phyloP scores from a whole-genome alignment of 2,329 filamentous ascomycete species.

The Pezizomycotina sp. region DNA sequence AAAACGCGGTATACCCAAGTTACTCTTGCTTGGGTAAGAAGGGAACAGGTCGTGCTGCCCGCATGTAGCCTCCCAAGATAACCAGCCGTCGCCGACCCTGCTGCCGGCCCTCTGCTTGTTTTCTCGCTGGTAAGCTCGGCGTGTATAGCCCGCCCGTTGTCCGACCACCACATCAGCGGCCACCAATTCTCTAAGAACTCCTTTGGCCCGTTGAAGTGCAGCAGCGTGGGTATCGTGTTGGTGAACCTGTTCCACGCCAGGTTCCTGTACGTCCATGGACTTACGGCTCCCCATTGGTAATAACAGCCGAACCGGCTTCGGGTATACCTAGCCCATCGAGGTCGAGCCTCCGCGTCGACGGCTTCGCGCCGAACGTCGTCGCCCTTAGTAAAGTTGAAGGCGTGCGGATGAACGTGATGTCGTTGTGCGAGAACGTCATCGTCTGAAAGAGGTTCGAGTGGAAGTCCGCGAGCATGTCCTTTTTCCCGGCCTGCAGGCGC shows the following conservation, averaged over 20 bases:
- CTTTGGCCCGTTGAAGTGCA: constrained; percentile 20
- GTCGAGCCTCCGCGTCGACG: constrained; percentile 5
- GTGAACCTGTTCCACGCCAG: constrained; percentile 17
- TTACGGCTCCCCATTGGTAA: too few relatives aligned
- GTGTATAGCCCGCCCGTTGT: too few relatives aligned
- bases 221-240: constrained; percentile 13
- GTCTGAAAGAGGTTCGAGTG: constrained; percentile 19
- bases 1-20: too few relatives aligned
- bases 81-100: too few relatives aligned
- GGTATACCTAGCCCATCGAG: constrained; percentile 12
- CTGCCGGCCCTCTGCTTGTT: too few relatives aligned
- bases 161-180: constrained; percentile 19
- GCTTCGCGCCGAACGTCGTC: constrained; percentile 9
- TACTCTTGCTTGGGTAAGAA: too few relatives aligned
- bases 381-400: constrained; percentile 12
- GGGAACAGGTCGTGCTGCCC: too few relatives aligned
- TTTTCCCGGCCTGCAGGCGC: constrained; percentile 31
- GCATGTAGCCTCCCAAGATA: too few relatives aligned
- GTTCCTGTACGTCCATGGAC: constrained; percentile 17
- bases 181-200: constrained; percentile 17
- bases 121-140: too few relatives aligned
- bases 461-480: constrained; percentile 24
- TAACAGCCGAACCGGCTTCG: too few relatives aligned
- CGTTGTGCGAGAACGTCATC: constrained; percentile 19
- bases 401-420: constrained; percentile 12